A percentile compares a stretch with the other conserved stretches of the same genome.
These are phyloP conservation scores for Anisodus tanguticus DNA, from an alignment of 257 asterid species.

Conservation along the genomic window DNA sequence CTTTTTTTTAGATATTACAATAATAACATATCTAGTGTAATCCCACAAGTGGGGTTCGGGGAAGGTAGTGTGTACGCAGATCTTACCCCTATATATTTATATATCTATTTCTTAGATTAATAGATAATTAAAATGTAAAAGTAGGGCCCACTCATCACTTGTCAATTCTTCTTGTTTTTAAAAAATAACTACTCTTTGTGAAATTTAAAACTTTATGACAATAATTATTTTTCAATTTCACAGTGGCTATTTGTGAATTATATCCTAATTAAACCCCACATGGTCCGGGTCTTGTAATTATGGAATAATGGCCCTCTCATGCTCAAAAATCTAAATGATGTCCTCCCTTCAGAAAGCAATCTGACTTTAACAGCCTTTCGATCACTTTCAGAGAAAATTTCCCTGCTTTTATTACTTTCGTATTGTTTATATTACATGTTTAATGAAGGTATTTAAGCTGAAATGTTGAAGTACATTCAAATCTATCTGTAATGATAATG, in stretches of 20 bases:
- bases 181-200: too few species aligned
- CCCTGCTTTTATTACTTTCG: constrained; percentile 32
- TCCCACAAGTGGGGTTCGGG: too few species aligned
- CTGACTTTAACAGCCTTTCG: constrained; percentile 50
- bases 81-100: too few species aligned
- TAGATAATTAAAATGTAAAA: too few species aligned
- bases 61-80: too few species aligned
- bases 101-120: too few species aligned
- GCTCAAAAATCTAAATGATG: constrained; percentile 40
- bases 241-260: background rate
- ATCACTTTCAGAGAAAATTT: constrained; percentile 42
- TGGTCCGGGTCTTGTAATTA: constrained; percentile 46
- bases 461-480: background rate
- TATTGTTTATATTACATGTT: background rate
- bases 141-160: too few species aligned
- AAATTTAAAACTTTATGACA: too few species aligned
- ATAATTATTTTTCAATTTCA: background rate
- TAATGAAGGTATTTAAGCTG: background rate
- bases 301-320: constrained; percentile 37
- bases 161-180: too few species aligned
- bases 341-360: constrained; percentile 48
- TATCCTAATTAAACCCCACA: constrained; percentile 39
- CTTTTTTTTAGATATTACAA: too few species aligned
- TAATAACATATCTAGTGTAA: too few species aligned
- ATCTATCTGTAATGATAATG: too few species aligned